Conservation (phyloP, 768 basidiomycete species). For the Dendrothele bispora region DNA sequence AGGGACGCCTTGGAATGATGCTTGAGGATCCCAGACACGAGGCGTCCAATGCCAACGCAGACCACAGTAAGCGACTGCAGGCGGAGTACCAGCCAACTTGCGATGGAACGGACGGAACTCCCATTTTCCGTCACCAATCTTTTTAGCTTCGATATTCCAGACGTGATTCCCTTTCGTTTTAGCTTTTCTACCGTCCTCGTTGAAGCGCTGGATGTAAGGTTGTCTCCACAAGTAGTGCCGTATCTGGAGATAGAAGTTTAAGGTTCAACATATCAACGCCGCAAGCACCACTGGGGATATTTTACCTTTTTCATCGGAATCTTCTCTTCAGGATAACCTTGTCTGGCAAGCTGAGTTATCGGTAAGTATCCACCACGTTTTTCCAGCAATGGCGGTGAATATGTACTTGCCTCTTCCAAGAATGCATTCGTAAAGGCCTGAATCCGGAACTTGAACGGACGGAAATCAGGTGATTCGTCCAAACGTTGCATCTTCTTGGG, state of each 20-base stretch:
- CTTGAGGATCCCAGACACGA: conserved; percentile 96
- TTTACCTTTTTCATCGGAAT: conserved; percentile 94
- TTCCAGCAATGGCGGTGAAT: neutral
- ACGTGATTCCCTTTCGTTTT: conserved; percentile 99
- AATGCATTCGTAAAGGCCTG: conserved; percentile 97
- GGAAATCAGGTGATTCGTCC: conserved; percentile 94
- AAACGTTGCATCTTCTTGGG: conserved; percentile 98
- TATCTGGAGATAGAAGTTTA: conserved; percentile 46
- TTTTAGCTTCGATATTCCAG: conserved; percentile 98
- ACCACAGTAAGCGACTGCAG: conserved; percentile 78
- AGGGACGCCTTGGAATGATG: conserved; percentile 74
- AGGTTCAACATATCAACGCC: conserved; percentile 8
- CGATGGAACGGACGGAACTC: conserved; percentile 86
- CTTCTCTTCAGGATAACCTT: conserved; percentile 91
- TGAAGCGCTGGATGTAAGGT: conserved; percentile 92
- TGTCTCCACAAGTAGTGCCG: conserved; percentile 97
- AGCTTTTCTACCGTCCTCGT: conserved; percentile 98
- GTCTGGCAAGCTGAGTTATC: conserved; percentile 63
- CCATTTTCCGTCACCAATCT: conserved; percentile 74
- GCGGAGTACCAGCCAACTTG: conserved; percentile 82
- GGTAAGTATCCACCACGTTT: neutral
- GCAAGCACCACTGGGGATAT: conserved; percentile 14
- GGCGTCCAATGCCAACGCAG: conserved; percentile 89
- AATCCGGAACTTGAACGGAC: conserved; percentile 99
- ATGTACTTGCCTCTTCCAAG: conserved; percentile 72